A percentile compares a stretch with the other conserved stretches of the same genome.
Evolutionary conservation across 805 yeast species (phyloP).

Genomic region (Wickerhamiella kurtzmanii): DNA sequence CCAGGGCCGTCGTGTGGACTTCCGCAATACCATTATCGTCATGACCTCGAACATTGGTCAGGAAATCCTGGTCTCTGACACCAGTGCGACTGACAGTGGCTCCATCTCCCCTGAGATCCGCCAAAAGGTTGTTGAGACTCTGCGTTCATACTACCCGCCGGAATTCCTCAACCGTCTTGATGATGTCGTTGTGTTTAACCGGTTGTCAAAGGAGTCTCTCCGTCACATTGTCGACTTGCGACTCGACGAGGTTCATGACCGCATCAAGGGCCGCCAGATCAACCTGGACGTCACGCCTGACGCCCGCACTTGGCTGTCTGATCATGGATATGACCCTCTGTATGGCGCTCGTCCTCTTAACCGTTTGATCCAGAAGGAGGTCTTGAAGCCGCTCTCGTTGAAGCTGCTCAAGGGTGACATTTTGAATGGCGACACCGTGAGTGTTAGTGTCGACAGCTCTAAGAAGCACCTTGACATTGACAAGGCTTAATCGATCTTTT

Average conservation of each 20-base stretch:
- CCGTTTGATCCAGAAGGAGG: slow-evolving; percentile 66
- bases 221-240: slow-evolving; percentile 76
- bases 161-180: slow-evolving; percentile 92
- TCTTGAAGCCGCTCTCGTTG: slow-evolving; percentile 83
- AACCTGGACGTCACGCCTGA: slow-evolving; percentile 37
- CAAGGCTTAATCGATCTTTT: slow-evolving; percentile 2
- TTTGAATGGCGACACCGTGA: slow-evolving; percentile 41
- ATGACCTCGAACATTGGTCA: slow-evolving; percentile 97
- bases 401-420: slow-evolving; percentile 69
- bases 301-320: slow-evolving; percentile 68
- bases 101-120: slow-evolving; percentile 42
- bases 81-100: slow-evolving; percentile 37
- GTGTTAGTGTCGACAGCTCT: slow-evolving; percentile 35
- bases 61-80: slow-evolving; percentile 60
- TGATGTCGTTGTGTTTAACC: slow-evolving; percentile 84
- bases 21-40: slow-evolving; percentile 85
- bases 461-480: slow-evolving; percentile 22
- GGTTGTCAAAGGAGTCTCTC: slow-evolving; percentile 65
- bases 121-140: slow-evolving; percentile 46
- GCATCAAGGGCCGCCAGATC: slow-evolving; percentile 70
- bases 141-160: slow-evolving; percentile 73
- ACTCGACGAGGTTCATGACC: slow-evolving; percentile 62
- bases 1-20: slow-evolving; percentile 87
- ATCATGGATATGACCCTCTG: slow-evolving; percentile 76
- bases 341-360: slow-evolving; percentile 97